Conservation (phyloP, 108 stramenopile species). For the Skeletonema costatum region DNA sequence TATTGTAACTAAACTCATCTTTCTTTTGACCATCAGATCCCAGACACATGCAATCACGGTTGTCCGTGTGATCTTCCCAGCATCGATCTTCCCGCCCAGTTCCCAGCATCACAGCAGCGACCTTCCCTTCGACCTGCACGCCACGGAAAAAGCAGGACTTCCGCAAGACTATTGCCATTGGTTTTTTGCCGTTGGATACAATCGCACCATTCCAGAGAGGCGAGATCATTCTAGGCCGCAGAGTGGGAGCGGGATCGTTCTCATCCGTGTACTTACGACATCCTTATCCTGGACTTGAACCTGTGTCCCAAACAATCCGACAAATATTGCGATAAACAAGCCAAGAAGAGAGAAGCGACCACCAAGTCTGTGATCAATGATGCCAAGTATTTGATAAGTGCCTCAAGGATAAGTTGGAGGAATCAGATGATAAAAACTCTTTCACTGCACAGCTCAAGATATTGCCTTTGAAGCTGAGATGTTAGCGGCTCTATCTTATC, state of each 20-base stretch:
- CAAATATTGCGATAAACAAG: not conserved
- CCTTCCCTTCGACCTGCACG: too few species aligned
- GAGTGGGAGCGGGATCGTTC: not conserved
- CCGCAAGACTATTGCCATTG: not conserved
- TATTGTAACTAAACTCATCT: too few species aligned
- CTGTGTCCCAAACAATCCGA: not conserved
- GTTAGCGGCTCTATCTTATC: not conserved
- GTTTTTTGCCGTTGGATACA: not conserved
- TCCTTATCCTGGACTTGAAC: not conserved
- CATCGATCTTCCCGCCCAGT: too few species aligned
- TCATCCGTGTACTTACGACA: not conserved
- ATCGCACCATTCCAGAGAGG: conserved; percentile 1
- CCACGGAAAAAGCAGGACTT: not conserved
- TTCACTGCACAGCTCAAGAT: not conserved
- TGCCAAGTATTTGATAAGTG: not conserved
- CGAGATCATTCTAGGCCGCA: not conserved
- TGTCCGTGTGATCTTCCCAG: too few species aligned
- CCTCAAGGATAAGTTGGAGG: not conserved
- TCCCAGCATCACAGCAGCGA: not conserved
- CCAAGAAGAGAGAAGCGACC: not conserved
- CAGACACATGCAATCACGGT: too few species aligned
- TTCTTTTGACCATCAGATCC: too few species aligned
- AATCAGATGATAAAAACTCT: not conserved
- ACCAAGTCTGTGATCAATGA: not conserved
- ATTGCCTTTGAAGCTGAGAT: not conserved